Percentiles rank a stretch among this genome's conserved stretches.
Evolutionary conservation across 768 basidiomycete genomes (phyloP).

Genomic region (Boletus coccyginus): DNA sequence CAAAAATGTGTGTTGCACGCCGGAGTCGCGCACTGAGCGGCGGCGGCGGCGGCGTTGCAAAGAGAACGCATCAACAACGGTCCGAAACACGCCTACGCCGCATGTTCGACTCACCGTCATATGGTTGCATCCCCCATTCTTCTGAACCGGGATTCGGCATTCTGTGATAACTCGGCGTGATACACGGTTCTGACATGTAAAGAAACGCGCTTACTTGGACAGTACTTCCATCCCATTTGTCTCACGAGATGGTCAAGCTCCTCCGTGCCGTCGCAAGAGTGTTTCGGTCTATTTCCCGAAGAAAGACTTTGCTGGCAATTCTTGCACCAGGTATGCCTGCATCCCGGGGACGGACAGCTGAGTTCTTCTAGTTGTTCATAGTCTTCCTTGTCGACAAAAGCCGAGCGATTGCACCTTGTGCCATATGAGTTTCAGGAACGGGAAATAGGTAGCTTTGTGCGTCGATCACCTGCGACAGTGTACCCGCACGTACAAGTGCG

Average conservation of each 20-base stretch:
- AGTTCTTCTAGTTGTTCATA: constrained; percentile 40
- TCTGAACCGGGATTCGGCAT: constrained; percentile 48
- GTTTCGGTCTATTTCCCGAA: constrained; percentile 32
- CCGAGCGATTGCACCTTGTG: constrained; percentile 46
- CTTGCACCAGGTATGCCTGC: constrained; percentile 59
- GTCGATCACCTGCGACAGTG: constrained; percentile 47
- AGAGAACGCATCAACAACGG: neutral
- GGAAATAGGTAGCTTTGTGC: neutral
- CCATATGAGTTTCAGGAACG: neutral
- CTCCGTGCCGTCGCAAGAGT: constrained; percentile 56
- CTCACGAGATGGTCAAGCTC: constrained; percentile 52
- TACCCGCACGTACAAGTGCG: constrained; percentile 38
- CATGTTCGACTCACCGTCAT: constrained; percentile 46
- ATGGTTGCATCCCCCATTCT: constrained; percentile 55
- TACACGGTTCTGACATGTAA: neutral
- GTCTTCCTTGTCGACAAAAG: constrained; percentile 51
- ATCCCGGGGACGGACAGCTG: constrained; percentile 49
- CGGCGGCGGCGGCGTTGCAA: neutral
- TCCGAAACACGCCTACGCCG: neutral
- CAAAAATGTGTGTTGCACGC: constrained; percentile 59
- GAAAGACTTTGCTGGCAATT: constrained; percentile 43
- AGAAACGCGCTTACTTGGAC: constrained; percentile 43
- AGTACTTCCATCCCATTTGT: constrained; percentile 58
- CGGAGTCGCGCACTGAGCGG: constrained; percentile 49
- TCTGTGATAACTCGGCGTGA: constrained; percentile 23